Conservation (phyloP, 257 asterid genomes). For the Solanum tarapatanum region DNA sequence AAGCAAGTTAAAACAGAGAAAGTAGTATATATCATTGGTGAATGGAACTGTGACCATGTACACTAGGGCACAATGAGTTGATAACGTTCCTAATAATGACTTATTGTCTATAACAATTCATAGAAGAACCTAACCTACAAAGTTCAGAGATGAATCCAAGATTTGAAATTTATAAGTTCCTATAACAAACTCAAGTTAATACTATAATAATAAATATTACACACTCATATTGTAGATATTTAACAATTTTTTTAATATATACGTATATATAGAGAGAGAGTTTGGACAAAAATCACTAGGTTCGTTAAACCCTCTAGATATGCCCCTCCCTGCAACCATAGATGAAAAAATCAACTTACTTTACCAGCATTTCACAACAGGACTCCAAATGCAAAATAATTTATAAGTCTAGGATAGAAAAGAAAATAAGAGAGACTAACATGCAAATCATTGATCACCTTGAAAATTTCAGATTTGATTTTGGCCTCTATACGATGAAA, state of each 20-base stretch:
- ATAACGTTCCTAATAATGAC: background rate
- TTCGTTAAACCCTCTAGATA: background rate
- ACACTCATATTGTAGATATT: background rate
- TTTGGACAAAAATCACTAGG: background rate
- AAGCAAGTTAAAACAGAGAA: background rate
- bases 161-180: background rate
- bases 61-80: background rate
- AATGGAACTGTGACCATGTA: background rate
- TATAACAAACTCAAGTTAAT: background rate
- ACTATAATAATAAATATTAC: background rate
- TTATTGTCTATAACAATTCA: background rate
- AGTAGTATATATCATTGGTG: background rate
- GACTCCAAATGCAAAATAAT: background rate
- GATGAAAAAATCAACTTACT: background rate
- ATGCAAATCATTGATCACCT: background rate
- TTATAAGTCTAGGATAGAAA: background rate
- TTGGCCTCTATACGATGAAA: conserved; percentile 33
- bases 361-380: background rate
- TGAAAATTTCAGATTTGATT: background rate
- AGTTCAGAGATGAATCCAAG: background rate
- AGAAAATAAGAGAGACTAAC: background rate
- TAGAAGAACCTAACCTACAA: background rate
- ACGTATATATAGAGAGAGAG: background rate
- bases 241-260: background rate
- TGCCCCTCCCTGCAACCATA: background rate